phyloP scores from a whole-genome alignment of 257 asterid genomes.

The Primulina eburnea region DNA sequence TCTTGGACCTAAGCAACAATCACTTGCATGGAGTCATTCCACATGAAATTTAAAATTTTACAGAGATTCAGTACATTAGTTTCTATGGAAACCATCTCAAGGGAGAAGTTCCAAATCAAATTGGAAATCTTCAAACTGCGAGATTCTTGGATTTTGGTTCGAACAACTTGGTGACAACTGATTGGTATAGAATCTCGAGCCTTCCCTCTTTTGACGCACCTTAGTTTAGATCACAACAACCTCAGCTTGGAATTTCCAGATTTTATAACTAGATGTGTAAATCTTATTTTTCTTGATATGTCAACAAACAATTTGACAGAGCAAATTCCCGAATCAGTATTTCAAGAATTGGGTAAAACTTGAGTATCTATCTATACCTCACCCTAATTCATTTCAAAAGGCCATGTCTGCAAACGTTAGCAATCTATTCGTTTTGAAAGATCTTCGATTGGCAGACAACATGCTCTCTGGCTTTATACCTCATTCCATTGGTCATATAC shows the following conservation, averaged over 20 bases:
- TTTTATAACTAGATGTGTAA: not conserved
- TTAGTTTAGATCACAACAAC: too few species aligned
- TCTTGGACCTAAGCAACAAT: constrained; percentile 70
- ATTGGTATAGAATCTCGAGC: too few species aligned
- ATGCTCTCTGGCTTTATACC: not conserved
- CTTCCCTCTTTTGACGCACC: too few species aligned
- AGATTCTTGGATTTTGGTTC: too few species aligned
- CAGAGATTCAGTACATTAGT: constrained; percentile 42
- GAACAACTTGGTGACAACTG: too few species aligned
- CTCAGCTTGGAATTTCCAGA: not conserved
- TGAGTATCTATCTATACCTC: constrained; percentile 36
- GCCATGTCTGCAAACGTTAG: not conserved
- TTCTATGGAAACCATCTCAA: constrained; percentile 10
- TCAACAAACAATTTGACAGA: not conserved
- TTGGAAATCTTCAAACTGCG: too few species aligned
- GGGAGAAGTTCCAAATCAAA: too few species aligned
- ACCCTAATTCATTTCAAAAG: too few species aligned
- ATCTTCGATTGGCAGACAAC: not conserved
- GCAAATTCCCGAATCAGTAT: not conserved
- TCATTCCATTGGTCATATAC: not conserved
- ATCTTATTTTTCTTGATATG: not conserved
- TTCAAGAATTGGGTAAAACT: constrained; percentile 28
- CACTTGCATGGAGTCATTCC: constrained; percentile 43
- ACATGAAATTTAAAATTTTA: constrained; percentile 54
- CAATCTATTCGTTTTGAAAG: not conserved